phyloP scores from a whole-genome alignment of 352 stramenopile species.

The Globisporangium cederbergense region DNA sequence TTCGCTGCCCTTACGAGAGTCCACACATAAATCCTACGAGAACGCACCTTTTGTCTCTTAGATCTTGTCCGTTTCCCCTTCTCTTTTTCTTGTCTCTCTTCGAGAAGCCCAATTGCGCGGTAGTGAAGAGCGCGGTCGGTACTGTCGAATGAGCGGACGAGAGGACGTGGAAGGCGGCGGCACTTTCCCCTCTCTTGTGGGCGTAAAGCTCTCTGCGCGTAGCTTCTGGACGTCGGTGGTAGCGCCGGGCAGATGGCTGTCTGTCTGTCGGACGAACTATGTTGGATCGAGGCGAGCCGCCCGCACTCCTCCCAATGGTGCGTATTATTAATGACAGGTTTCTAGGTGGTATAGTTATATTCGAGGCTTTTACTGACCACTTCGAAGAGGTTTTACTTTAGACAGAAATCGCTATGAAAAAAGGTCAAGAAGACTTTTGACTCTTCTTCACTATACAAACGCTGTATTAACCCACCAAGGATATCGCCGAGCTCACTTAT shows the following conservation, averaged over 20 bases:
- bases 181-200: not conserved
- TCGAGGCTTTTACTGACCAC: too few species aligned
- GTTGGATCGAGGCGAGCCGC: not conserved
- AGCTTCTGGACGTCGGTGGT: too few species aligned
- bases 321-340: too few species aligned
- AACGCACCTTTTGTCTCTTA: conserved; percentile 1
- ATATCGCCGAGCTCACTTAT: too few species aligned
- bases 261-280: not conserved
- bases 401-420: too few species aligned
- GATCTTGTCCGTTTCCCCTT: conserved; percentile 10
- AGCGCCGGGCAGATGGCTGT: not conserved
- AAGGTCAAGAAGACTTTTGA: too few species aligned
- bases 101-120: not conserved
- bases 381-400: too few species aligned
- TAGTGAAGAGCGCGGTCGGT: conserved; percentile 1
- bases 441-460: too few species aligned
- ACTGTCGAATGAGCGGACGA: not conserved
- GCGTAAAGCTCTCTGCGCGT: not conserved
- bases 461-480: too few species aligned
- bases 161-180: not conserved
- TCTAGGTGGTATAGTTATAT: too few species aligned
- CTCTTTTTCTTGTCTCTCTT: not conserved
- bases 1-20: too few species aligned
- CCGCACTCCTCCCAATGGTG: not conserved
- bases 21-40: not conserved